Conservation (phyloP, 2,329 filamentous ascomycete species). For the Ascochyta pisi region DNA sequence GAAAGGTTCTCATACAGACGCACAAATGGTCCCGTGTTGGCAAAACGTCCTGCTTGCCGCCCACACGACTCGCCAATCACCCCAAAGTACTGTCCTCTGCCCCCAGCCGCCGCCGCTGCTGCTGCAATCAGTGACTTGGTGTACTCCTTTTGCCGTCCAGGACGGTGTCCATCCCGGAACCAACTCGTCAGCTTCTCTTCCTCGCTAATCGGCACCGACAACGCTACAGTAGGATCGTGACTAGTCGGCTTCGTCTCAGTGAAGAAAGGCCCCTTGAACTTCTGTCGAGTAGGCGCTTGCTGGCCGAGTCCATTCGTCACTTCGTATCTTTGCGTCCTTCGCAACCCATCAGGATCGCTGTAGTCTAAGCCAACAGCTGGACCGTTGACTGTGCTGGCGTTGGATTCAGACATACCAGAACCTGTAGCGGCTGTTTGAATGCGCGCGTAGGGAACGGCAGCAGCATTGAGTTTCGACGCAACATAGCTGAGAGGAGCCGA, state of each 20-base stretch:
- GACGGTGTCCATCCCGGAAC: slow-evolving; percentile 46
- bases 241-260: slow-evolving; percentile 38
- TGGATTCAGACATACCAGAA: slow-evolving; percentile 15
- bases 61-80: slow-evolving; percentile 19
- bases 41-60: slow-evolving; percentile 8
- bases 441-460: slow-evolving; percentile 25
- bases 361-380: slow-evolving; percentile 25
- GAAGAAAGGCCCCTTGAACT: slow-evolving; percentile 49
- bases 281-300: slow-evolving; percentile 42
- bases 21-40: slow-evolving; percentile 49
- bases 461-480: slow-evolving; percentile 25
- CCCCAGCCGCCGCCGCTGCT: slow-evolving; percentile 19
- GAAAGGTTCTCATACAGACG: slow-evolving; percentile 53
- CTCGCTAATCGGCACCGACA: slow-evolving; percentile 32
- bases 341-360: slow-evolving; percentile 38
- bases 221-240: slow-evolving; percentile 33
- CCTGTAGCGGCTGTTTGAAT: background rate
- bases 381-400: slow-evolving; percentile 17
- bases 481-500: background rate
- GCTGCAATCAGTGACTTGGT: slow-evolving; percentile 30
- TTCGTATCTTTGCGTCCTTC: slow-evolving; percentile 22
- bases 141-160: slow-evolving; percentile 36
- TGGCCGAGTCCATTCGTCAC: slow-evolving; percentile 35
- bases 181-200: slow-evolving; percentile 51
- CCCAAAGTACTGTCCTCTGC: slow-evolving; percentile 19